Percentiles rank a stretch among this genome's conserved stretches.
Evolutionary conservation across 192 early-diverging fungal genomes (phyloP).

Genomic region (Coemansia guatemalensis): DNA sequence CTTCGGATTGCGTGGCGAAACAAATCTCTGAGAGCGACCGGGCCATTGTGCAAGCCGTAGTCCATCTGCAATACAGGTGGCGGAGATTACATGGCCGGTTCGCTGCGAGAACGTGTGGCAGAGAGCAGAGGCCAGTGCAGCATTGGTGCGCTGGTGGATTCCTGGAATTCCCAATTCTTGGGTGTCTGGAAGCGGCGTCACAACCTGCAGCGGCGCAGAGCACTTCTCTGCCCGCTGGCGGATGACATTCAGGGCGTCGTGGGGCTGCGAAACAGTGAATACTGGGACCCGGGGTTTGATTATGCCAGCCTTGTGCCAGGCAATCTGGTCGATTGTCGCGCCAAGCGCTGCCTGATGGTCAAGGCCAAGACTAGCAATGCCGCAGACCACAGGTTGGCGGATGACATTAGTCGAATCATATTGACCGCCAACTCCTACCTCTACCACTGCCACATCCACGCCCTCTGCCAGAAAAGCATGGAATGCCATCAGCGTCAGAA

Average conservation of each 20-base stretch:
- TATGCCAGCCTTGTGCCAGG: constrained; percentile 85
- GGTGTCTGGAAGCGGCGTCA: constrained; percentile 9
- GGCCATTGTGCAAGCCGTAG: constrained; percentile 76
- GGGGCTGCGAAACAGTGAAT: constrained; percentile 69
- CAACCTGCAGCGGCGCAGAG: constrained; percentile 46
- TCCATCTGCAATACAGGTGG: constrained; percentile 46
- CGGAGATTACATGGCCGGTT: constrained; percentile 1
- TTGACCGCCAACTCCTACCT: constrained; percentile 82
- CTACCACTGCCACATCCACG: constrained; percentile 78
- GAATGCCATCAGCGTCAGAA: constrained; percentile 86
- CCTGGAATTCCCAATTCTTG: constrained; percentile 70
- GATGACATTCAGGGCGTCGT: constrained; percentile 67
- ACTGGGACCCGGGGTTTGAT: constrained; percentile 72
- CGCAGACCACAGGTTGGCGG: constrained; percentile 70
- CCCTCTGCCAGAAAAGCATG: constrained; percentile 82
- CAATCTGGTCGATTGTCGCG: constrained; percentile 72
- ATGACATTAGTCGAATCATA: constrained; percentile 86
- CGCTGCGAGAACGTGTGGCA: constrained; percentile 68
- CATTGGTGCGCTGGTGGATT: constrained; percentile 83
- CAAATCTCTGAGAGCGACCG: constrained; percentile 81
- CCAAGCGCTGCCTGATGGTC: constrained; percentile 75
- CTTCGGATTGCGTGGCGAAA: constrained; percentile 43
- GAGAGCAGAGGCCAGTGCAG: constrained; percentile 72
- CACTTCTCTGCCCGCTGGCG: constrained; percentile 66
- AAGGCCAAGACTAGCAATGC: constrained; percentile 75